These are phyloP conservation scores for Ramaria sp. DNA, from an alignment of 768 basidiomycete species.

Conservation along the genomic window DNA sequence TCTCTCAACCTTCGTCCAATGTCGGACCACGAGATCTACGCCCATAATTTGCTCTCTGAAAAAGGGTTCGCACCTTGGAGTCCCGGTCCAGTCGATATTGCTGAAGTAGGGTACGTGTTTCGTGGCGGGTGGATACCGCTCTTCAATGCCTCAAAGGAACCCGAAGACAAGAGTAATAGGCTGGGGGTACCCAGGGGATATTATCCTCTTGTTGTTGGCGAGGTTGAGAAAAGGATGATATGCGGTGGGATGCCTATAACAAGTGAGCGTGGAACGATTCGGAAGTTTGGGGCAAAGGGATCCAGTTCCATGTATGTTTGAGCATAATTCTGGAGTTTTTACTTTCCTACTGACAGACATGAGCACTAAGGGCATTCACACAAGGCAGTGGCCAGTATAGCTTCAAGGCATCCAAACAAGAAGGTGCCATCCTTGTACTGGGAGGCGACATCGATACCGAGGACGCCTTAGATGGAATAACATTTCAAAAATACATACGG, in stretches of 20 bases:
- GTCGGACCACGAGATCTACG: neutral
- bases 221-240: neutral
- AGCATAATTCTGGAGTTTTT: neutral
- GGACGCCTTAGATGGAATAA: neutral
- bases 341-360: neutral
- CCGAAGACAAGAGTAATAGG: neutral
- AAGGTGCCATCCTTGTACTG: neutral
- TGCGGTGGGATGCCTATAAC: neutral
- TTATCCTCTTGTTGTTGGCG: neutral
- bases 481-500: neutral
- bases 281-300: neutral
- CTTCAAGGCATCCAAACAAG: neutral
- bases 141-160: neutral
- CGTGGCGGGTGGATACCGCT: neutral
- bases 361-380: neutral
- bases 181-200: neutral
- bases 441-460: neutral
- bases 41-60: neutral
- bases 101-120: neutral
- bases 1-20: too few relatives aligned
- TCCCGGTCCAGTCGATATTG: neutral
- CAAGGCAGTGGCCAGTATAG: neutral
- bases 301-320: neutral
- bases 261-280: neutral
- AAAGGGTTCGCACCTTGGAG: neutral